Evolutionary conservation across 805 yeast genomes (phyloP), one percentile per base, ranked within the genome.

Genomic region (Starmera dryadoides): DNA sequence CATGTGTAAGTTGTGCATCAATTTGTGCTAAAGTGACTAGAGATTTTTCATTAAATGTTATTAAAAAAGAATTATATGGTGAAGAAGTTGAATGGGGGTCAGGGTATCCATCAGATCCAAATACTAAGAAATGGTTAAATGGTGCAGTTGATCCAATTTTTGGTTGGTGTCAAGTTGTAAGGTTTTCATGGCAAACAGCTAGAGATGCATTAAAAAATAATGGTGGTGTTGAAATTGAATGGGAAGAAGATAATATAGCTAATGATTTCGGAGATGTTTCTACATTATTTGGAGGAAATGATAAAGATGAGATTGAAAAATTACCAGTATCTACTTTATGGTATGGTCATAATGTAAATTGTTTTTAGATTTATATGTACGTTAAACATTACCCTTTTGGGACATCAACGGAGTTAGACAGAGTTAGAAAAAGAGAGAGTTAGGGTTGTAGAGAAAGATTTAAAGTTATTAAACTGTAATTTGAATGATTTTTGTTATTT

Each of bases 11-110:
- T 56, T 85, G 94, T 1, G 99, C 98, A 0, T 83, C 95, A 17
- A 86, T 93, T 35, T 89, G 89, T 34, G 99, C 99, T 9, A 93
- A 93, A 56, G 98, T 93, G 6, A 88, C 98, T 0, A 73, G 99
- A 54, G 99, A 93, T 58, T 60, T 75, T 34, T 70, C 75, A 32
- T 60, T 84, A 44, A 47, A 61, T 26, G 51, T 58, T 47, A 64
- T 52, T 44, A 59, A 60, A 36, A 45, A 55, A 38, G 45, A 57
- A 41, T 31, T 68, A 40, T 41, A 52, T 42, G 20, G 46, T 43
- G 16, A 45, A 45, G 43, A 49, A 34, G 40, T 39, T 6, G 28
- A 41, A 30, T 77, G 80, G 63, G 98, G 98, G 2, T 85, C 95
- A 0, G 98, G 98, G 1, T 93, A 93, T 58, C 98, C 98, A 0